phyloP scores from a whole-genome alignment of 2,329 filamentous ascomycete species.

The Venturia pyrina region DNA sequence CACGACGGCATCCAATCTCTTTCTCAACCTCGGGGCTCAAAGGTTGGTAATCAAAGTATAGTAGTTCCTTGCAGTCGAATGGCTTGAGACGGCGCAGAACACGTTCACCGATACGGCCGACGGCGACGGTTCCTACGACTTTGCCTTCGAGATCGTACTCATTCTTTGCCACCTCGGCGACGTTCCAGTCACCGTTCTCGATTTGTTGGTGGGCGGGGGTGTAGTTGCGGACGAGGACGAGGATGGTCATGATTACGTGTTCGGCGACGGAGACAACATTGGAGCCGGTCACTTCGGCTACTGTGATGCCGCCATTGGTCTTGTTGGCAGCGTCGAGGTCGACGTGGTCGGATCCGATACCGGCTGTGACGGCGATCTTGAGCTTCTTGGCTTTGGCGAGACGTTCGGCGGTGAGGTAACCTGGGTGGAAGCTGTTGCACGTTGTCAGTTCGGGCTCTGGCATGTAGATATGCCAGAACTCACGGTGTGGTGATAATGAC shows the following conservation, averaged over 20 bases:
- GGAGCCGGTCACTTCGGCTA: conserved; percentile 94
- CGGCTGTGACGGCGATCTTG: conserved; percentile 92
- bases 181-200: conserved; percentile 81
- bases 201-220: conserved; percentile 95
- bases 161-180: conserved; percentile 93
- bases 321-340: conserved; percentile 95
- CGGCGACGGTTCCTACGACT: conserved; percentile 93
- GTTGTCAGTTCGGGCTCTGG: neutral
- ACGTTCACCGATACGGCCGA: conserved; percentile 96
- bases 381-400: conserved; percentile 98
- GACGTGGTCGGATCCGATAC: conserved; percentile 97
- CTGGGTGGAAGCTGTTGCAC: conserved; percentile 78
- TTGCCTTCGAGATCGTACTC: conserved; percentile 97
- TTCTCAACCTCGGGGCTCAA: conserved; percentile 75
- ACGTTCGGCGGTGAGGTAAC: conserved; percentile 93
- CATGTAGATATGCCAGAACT: conserved; percentile 19
- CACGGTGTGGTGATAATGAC: conserved; percentile 98
- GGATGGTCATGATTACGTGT: conserved; percentile 99
- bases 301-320: conserved; percentile 95
- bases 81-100: conserved; percentile 91
- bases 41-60: conserved; percentile 99
- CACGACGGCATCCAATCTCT: conserved; percentile 89
- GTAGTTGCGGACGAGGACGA: conserved; percentile 93
- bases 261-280: conserved; percentile 98
- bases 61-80: conserved; percentile 98